Percentiles rank a stretch among this genome's conserved stretches.
phyloP scores from a whole-genome alignment of 768 basidiomycete species.

The Macrolepiota fuliginosa region DNA sequence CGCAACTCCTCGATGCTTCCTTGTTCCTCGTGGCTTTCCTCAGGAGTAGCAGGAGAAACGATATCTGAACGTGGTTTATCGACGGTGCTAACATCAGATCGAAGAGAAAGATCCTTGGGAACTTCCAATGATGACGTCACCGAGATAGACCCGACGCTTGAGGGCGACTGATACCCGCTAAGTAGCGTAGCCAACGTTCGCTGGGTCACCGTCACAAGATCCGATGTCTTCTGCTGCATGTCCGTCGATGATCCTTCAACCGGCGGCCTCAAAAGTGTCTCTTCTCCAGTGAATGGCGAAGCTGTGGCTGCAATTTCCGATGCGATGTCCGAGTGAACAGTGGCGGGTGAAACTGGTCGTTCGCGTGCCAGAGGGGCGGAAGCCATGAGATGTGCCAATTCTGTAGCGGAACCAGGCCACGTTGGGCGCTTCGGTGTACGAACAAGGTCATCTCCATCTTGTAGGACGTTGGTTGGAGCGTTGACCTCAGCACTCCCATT shows the following conservation, averaged over 20 bases:
- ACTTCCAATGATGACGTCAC: not conserved
- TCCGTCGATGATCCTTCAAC: not conserved
- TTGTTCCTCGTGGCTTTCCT: not conserved
- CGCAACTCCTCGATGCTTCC: not conserved
- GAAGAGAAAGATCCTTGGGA: not conserved
- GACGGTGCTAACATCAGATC: not conserved
- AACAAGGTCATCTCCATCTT: not conserved
- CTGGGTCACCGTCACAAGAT: conserved; percentile 1
- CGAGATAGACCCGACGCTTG: not conserved
- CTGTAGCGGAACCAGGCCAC: conserved; percentile 5
- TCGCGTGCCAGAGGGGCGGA: not conserved
- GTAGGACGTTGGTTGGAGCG: not conserved
- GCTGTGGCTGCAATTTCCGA: conserved; percentile 6
- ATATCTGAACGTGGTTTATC: not conserved
- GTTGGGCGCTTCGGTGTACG: not conserved
- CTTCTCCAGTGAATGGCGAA: conserved; percentile 11
- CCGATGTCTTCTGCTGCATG: conserved; percentile 3
- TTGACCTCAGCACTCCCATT: not conserved
- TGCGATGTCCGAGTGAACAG: not conserved
- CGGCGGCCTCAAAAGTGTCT: conserved; percentile 11
- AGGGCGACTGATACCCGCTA: not conserved
- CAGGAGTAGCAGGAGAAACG: not conserved
- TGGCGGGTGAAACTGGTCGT: not conserved
- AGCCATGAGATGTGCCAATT: conserved; percentile 10
- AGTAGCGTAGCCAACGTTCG: conserved; percentile 7